phyloP scores from a whole-genome alignment of 305 asterid species.

The Fraxinus latifolia region DNA sequence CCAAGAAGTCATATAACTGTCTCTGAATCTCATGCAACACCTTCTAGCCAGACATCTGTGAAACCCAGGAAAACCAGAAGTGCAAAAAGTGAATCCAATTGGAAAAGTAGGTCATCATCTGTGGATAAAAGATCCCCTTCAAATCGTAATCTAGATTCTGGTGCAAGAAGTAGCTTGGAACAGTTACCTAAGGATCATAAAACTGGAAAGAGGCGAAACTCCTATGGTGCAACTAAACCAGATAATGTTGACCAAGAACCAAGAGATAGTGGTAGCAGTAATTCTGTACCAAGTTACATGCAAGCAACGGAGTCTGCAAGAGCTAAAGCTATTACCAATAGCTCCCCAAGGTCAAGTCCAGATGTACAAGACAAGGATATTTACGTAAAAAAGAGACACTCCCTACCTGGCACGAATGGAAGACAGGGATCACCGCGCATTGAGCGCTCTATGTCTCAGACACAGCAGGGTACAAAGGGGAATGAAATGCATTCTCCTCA shows the following conservation, averaged over 20 bases:
- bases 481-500: conserved; percentile 71
- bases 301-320: conserved; percentile 97
- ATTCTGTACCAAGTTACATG: conserved; percentile 89
- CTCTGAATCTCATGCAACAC: conserved; percentile 76
- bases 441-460: conserved; percentile 70
- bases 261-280: conserved; percentile 69
- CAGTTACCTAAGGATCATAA: conserved; percentile 56
- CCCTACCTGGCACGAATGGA: conserved; percentile 63
- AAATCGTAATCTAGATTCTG: conserved; percentile 47
- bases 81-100: conserved; percentile 46
- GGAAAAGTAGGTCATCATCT: conserved; percentile 41
- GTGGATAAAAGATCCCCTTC: conserved; percentile 44
- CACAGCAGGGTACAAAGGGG: conserved; percentile 63
- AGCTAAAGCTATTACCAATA: conserved; percentile 73
- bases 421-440: conserved; percentile 85
- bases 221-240: conserved; percentile 56
- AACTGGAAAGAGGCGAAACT: conserved; percentile 61
- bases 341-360: conserved; percentile 96
- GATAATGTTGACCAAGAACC: conserved; percentile 78
- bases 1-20: conserved; percentile 62
- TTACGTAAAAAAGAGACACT: conserved; percentile 65
- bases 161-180: conserved; percentile 51
- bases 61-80: conserved; percentile 57
- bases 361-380: conserved; percentile 75
- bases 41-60: conserved; percentile 58